These are phyloP conservation scores for Quercus wislizeni DNA, from an alignment of 306 rosid genomes.

Conservation along the genomic window DNA sequence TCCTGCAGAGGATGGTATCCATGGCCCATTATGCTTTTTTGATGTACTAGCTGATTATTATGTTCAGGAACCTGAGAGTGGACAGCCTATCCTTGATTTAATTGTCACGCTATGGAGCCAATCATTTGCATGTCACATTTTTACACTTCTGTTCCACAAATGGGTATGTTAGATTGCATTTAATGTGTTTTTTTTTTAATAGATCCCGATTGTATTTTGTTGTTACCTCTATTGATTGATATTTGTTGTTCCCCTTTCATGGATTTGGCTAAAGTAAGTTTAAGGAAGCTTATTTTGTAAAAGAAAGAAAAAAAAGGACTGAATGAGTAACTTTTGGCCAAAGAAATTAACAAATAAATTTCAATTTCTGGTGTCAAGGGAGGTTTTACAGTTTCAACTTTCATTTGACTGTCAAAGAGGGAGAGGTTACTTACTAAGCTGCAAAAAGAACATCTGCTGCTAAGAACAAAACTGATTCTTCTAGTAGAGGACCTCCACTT, in stretches of 20 bases:
- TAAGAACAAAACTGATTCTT: neutral
- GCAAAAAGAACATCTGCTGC: neutral
- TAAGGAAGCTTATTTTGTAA: neutral
- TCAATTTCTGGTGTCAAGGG: neutral
- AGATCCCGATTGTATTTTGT: neutral
- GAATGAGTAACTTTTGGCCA: neutral
- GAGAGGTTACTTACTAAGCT: neutral
- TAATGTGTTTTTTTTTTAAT: neutral
- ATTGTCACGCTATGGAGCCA: constrained; percentile 98
- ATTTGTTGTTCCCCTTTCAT: neutral
- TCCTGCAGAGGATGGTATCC: constrained; percentile 42
- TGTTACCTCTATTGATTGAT: neutral
- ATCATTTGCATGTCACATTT: constrained; percentile 91
- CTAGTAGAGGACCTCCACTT: neutral
- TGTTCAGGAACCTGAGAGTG: constrained; percentile 68
- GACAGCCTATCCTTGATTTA: constrained; percentile 83
- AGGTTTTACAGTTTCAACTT: neutral
- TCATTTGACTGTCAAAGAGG: neutral
- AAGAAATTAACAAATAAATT: neutral
- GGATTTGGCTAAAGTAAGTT: neutral
- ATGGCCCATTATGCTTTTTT: constrained; percentile 66
- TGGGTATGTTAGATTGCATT: constrained; percentile 62
- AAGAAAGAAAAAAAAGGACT: neutral
- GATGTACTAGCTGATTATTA: constrained; percentile 94
- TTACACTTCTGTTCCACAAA: constrained; percentile 89